Base-by-base conservation (phyloP, 2,329 filamentous ascomycete species). In the Cordyceps fumosorosea region DNA sequence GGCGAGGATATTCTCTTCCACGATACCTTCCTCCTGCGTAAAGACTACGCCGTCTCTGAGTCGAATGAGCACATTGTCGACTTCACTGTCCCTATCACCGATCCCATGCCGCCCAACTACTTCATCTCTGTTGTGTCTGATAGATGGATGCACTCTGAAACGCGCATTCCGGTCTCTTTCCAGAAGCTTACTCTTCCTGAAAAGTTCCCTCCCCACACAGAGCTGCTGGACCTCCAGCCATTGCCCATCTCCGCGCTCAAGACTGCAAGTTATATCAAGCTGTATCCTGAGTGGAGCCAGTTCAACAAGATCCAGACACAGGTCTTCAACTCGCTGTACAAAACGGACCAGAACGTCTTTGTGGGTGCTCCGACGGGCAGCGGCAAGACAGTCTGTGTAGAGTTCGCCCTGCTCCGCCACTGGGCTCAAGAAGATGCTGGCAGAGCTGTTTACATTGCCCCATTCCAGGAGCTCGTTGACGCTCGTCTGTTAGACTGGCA, bases 301-400 rank as follows among this genome's bases (percentile, higher is more conserved):
- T 99, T 99, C 81, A 99, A 99, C 79, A 95, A 95, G 73, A 90
- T 99, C 14, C 96, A 99, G 75, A 97, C 95, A 0, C 95, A 99
- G 73, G 91, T 91, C 0, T 99, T 98, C 80, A 96, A 96, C 72
- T 92, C 93, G 1, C 79, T 99, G 0, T 98, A 91, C 73, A 88
- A 89, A 54, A 89, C 90, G 0, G 90, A 98, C 72, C 91, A 98
- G 69, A 98, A 96, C 69, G 92, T 97, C 24, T 91, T 99, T 65
- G 79, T 99, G 65, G 93, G 91, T 52, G 89, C 93, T n/a, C 89
- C 95, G 1, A 93, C 93, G 10, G 93, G 95, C 50, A 96, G 91
- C 72, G 95, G 95, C 63, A 99, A 99, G 82, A 98, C 95, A 1
- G 87, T 97, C 2, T 98, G 95, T 71, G 95, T 95, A 2, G 95